Percentiles rank a stretch among this genome's conserved stretches.
Evolutionary conservation across 441 rosid species (phyloP).

Genomic region (Flueggea neowawraea): DNA sequence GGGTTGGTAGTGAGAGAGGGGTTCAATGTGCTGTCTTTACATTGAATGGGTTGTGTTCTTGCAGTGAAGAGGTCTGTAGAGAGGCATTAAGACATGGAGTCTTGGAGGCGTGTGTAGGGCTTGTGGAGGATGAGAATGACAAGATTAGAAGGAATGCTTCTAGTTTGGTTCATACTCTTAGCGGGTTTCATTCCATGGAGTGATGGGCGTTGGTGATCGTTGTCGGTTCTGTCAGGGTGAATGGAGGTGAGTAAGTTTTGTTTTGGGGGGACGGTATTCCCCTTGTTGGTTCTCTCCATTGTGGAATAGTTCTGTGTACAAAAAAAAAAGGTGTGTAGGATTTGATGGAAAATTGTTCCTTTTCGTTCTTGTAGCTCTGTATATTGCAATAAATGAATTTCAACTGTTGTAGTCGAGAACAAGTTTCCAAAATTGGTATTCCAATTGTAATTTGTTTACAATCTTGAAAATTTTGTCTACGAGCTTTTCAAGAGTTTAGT

Average conservation of each 20-base stretch:
- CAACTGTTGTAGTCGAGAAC: conserved; percentile 21
- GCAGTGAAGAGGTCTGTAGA: conserved; percentile 34
- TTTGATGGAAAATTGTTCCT: conserved; percentile 24
- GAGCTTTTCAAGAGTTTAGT: neutral
- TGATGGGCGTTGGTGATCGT: conserved; percentile 22
- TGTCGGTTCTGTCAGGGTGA: conserved; percentile 11
- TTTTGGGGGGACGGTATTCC: conserved; percentile 10
- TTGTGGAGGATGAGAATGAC: conserved; percentile 74
- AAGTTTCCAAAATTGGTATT: conserved; percentile 23
- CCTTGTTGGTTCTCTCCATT: conserved; percentile 9
- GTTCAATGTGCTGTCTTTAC: conserved; percentile 71
- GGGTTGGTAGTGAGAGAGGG: conserved; percentile 61
- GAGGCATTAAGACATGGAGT: conserved; percentile 53
- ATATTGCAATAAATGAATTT: conserved; percentile 45
- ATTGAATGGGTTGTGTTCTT: conserved; percentile 57
- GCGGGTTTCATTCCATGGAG: conserved; percentile 27
- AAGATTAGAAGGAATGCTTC: conserved; percentile 73
- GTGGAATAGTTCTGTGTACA: conserved; percentile 60
- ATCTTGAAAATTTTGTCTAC: conserved; percentile 9
- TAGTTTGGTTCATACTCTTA: conserved; percentile 53
- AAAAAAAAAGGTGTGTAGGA: conserved; percentile 32
- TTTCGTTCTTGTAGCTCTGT: conserved; percentile 31
- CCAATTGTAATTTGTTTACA: conserved; percentile 21
- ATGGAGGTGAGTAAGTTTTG: conserved; percentile 39
- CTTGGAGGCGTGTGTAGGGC: conserved; percentile 57